A percentile compares a stretch with the other conserved stretches of the same genome.
phyloP scores from a whole-genome alignment of 2,329 filamentous ascomycete species.

The Verticillium dahliae region DNA sequence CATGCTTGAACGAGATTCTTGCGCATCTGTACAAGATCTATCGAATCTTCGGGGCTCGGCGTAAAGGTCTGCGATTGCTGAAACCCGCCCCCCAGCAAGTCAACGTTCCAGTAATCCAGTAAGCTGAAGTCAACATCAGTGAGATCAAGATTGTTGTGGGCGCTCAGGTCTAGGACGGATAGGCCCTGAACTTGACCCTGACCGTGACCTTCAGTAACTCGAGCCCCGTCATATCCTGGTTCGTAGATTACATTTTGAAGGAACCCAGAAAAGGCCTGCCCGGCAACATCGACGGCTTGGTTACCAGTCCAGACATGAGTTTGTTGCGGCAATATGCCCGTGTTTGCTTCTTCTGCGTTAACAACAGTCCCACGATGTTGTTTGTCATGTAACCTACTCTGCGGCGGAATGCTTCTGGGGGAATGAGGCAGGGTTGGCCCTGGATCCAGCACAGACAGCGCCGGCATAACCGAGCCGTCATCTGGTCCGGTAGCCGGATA shows the following conservation, averaged over 20 bases:
- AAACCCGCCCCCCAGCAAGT: conserved; percentile 22
- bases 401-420: background rate
- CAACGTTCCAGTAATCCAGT: conserved; percentile 41
- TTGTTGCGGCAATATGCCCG: background rate
- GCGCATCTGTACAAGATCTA: conserved; percentile 39
- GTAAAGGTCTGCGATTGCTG: conserved; percentile 17
- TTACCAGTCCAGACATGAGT: background rate
- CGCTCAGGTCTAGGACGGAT: conserved; percentile 42
- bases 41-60: conserved; percentile 26
- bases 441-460: background rate
- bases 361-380: background rate
- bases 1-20: conserved; percentile 39
- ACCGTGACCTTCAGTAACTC: conserved; percentile 17
- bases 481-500: background rate
- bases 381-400: background rate
- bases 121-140: conserved; percentile 46
- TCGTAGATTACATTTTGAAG: conserved; percentile 44
- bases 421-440: background rate
- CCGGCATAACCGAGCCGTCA: background rate
- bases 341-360: background rate
- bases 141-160: conserved; percentile 41
- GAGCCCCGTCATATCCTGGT: conserved; percentile 29
- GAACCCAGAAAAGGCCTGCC: conserved; percentile 42
- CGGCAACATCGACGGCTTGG: conserved; percentile 4
- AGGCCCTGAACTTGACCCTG: conserved; percentile 25